Percentiles rank a stretch among this genome's conserved stretches.
phyloP scores from a whole-genome alignment of 352 stramenopile species.

The Pythium oligandrum region DNA sequence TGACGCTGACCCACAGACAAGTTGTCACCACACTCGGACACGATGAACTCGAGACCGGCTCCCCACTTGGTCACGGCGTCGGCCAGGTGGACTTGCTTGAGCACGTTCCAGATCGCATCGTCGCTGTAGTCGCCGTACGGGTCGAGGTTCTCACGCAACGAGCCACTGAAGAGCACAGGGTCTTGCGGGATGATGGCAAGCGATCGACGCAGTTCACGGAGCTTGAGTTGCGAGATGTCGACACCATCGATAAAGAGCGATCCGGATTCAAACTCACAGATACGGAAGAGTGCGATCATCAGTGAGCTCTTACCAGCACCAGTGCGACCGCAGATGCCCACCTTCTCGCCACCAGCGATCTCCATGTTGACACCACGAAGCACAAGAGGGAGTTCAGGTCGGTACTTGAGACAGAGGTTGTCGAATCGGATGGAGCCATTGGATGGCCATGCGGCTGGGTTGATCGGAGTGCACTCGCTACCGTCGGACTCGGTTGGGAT shows the following conservation, averaged over 20 bases:
- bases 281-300: slow-evolving; percentile 79
- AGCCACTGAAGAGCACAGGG: slow-evolving; percentile 88
- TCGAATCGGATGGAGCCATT: slow-evolving; percentile 35
- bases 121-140: slow-evolving; percentile 82
- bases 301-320: slow-evolving; percentile 52
- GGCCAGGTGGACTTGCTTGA: slow-evolving; percentile 71
- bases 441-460: slow-evolving; percentile 37
- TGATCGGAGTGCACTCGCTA: slow-evolving; percentile 63
- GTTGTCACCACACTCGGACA: no score
- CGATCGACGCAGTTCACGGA: slow-evolving; percentile 69
- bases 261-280: slow-evolving; percentile 76
- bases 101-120: slow-evolving; percentile 48
- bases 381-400: slow-evolving; percentile 28
- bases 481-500: slow-evolving; percentile 69
- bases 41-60: slow-evolving; percentile 81
- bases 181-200: slow-evolving; percentile 91
- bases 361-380: slow-evolving; percentile 30
- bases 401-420: slow-evolving; percentile 34
- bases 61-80: slow-evolving; percentile 44
- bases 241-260: slow-evolving; percentile 87
- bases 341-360: slow-evolving; percentile 30
- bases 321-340: slow-evolving; percentile 51
- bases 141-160: slow-evolving; percentile 87
- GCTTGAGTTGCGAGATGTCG: slow-evolving; percentile 70
- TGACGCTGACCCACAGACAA: no score